phyloP scores from a whole-genome alignment of 768 basidiomycete genomes.

The Obba rivulosa region DNA sequence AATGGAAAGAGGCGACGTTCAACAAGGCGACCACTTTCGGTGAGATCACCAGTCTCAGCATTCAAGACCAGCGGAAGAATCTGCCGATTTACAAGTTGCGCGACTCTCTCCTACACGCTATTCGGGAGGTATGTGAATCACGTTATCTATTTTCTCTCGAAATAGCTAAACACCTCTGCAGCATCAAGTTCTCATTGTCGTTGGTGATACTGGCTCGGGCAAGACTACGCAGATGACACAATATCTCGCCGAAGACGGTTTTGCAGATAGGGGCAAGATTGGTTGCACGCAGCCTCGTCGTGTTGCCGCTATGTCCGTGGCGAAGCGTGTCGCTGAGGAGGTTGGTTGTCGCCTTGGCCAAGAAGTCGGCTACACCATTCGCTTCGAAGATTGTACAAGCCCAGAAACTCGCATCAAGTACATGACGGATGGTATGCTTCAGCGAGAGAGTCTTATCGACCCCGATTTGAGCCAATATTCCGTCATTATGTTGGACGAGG shows the following conservation, averaged over 20 bases:
- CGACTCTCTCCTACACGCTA: constrained; percentile 84
- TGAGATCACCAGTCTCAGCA: constrained; percentile 83
- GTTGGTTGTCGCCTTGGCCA: constrained; percentile 96
- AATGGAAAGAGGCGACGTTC: constrained; percentile 89
- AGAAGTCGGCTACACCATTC: constrained; percentile 97
- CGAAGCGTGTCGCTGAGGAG: constrained; percentile 97
- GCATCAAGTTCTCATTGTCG: constrained; percentile 97
- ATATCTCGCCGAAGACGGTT: constrained; percentile 93
- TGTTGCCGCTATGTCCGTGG: constrained; percentile 98
- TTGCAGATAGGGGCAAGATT: constrained; percentile 83
- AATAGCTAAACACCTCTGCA: constrained; percentile 28
- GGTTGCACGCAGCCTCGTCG: constrained; percentile 99
- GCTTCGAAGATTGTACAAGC: constrained; percentile 98
- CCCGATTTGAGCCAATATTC: constrained; percentile 91
- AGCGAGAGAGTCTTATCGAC: constrained; percentile 94
- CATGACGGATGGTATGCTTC: constrained; percentile 99
- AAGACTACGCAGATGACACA: constrained; percentile 99
- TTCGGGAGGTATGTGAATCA: constrained; percentile 66
- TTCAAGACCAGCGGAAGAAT: constrained; percentile 88
- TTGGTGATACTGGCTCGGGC: constrained; percentile 97
- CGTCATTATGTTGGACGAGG: constrained; percentile 97
- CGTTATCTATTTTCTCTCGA: not conserved
- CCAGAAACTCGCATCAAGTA: constrained; percentile 99
- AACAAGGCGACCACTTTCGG: constrained; percentile 97
- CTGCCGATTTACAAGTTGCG: constrained; percentile 95